These are phyloP conservation scores for Didymella keratinophila DNA, from an alignment of 2,329 filamentous ascomycete species.

Conservation along the genomic window DNA sequence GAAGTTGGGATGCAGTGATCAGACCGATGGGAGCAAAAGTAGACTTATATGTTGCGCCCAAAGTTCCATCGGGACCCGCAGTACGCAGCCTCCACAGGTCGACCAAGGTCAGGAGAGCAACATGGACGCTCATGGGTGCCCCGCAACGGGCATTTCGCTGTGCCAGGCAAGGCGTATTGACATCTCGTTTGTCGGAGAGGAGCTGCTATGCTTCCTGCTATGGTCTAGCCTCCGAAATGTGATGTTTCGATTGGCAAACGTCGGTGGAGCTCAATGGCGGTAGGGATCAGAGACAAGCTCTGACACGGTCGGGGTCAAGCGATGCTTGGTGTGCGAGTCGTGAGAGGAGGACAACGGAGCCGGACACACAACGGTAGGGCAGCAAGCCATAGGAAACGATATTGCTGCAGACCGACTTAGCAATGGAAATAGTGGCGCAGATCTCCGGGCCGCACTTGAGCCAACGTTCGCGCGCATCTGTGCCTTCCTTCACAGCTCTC, in stretches of 20 bases:
- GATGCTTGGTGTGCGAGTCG: conserved; percentile 31
- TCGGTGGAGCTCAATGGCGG: conserved; percentile 13
- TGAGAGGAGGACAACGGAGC: conserved; percentile 1
- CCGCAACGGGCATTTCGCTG: conserved; percentile 28
- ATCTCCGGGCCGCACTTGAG: neutral
- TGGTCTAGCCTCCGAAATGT: conserved; percentile 30
- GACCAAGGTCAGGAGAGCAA: conserved; percentile 20
- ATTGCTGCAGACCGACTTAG: neutral
- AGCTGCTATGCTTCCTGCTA: conserved; percentile 28
- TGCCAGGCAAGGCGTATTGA: conserved; percentile 18
- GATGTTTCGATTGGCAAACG: conserved; percentile 23
- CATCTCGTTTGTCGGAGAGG: conserved; percentile 11
- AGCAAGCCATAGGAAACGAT: neutral
- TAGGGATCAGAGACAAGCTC: conserved; percentile 25
- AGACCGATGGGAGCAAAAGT: conserved; percentile 8
- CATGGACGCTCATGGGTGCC: conserved; percentile 22
- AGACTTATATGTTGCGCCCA: conserved; percentile 25
- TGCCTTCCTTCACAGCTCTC: neutral
- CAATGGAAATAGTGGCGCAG: neutral
- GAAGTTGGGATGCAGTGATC: conserved; percentile 9
- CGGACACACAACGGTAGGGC: conserved; percentile 6
- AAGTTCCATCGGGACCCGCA: conserved; percentile 1
- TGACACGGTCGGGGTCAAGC: conserved; percentile 27
- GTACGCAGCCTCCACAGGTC: conserved; percentile 12
- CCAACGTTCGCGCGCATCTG: neutral